phyloP scores from a whole-genome alignment of 2,329 filamentous ascomycete species.

The Chrysoporthe puriensis region DNA sequence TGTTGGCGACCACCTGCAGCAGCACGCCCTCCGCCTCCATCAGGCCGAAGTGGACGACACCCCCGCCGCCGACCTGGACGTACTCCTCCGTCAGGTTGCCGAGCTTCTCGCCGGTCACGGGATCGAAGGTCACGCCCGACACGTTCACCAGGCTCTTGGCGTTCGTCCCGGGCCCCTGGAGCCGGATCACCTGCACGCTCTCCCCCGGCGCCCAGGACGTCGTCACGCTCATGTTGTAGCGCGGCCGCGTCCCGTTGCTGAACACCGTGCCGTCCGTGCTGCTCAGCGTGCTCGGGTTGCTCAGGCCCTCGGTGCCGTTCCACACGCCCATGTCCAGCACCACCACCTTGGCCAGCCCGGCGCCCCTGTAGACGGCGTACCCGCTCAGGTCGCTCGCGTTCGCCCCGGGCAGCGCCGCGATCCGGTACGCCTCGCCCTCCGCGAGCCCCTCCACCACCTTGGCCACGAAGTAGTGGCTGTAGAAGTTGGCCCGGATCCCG shows the following conservation, averaged over 20 bases:
- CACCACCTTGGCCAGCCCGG: constrained; percentile 37
- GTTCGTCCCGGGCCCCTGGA: constrained; percentile 41
- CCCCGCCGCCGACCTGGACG: constrained; percentile 35
- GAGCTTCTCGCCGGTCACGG: constrained; percentile 33
- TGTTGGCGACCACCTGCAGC: constrained; percentile 33
- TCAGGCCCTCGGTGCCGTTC: constrained; percentile 41
- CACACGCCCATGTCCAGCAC: constrained; percentile 43
- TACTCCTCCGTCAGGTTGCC: constrained; percentile 31
- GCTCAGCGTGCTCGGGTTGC: constrained; percentile 40
- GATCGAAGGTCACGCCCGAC: constrained; percentile 38
- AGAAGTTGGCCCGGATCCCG: constrained; percentile 40
- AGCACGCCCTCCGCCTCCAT: constrained; percentile 39
- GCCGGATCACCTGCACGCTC: constrained; percentile 34
- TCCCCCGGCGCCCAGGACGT: constrained; percentile 37
- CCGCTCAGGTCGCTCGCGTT: constrained; percentile 41
- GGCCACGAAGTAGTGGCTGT: constrained; percentile 42
- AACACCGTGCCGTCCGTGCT: constrained; percentile 35
- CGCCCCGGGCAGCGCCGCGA: constrained; percentile 39
- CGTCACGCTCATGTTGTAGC: constrained; percentile 33
- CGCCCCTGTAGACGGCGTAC: constrained; percentile 37
- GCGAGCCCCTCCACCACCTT: constrained; percentile 31
- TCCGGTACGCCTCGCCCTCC: constrained; percentile 18
- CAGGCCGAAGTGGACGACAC: constrained; percentile 34
- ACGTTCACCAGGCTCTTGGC: constrained; percentile 40
- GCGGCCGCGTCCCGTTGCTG: constrained; percentile 36